Percentiles rank a stretch among this genome's conserved stretches.
These are phyloP conservation scores for Aspergillus bertholletiae DNA, from an alignment of 495 filamentous ascomycete species.

Conservation along the genomic window DNA sequence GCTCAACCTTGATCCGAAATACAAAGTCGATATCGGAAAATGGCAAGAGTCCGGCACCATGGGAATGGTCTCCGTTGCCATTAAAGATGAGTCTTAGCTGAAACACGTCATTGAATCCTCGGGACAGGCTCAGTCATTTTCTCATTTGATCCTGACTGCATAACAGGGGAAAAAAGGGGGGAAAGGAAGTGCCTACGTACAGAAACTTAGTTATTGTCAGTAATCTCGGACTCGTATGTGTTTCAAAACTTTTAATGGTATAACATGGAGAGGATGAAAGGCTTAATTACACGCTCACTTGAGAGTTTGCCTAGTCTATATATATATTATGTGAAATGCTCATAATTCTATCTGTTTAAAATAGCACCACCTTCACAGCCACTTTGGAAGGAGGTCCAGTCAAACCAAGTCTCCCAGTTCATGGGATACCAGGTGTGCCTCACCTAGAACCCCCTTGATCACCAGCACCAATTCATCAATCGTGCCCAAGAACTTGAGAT, in stretches of 20 bases:
- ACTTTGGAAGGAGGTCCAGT: too few relatives aligned
- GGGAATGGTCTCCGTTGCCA: conserved; percentile 2
- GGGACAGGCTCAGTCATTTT: too few relatives aligned
- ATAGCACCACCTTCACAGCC: too few relatives aligned
- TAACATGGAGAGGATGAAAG: too few relatives aligned
- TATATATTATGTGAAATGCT: too few relatives aligned
- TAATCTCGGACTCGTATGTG: too few relatives aligned
- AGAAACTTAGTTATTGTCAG: too few relatives aligned
- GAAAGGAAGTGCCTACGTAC: too few relatives aligned
- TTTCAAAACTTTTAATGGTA: too few relatives aligned
- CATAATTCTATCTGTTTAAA: too few relatives aligned
- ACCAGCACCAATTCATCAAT: conserved; percentile 42
- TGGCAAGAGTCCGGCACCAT: conserved; percentile 4
- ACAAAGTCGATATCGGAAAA: conserved; percentile 3
- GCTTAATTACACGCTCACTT: too few relatives aligned
- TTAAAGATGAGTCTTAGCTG: background rate
- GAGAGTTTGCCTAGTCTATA: too few relatives aligned
- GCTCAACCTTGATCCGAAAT: background rate
- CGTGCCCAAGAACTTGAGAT: conserved; percentile 32
- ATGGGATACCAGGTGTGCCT: conserved; percentile 34
- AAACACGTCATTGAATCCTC: background rate
- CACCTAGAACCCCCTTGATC: conserved; percentile 38
- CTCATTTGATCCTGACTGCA: background rate
- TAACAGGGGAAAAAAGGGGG: background rate
- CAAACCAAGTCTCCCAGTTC: conserved; percentile 9